Percentiles rank a stretch among this genome's conserved stretches.
These are phyloP conservation scores for Adansonia grandidieri DNA, from an alignment of 441 rosid species.

Conservation along the genomic window DNA sequence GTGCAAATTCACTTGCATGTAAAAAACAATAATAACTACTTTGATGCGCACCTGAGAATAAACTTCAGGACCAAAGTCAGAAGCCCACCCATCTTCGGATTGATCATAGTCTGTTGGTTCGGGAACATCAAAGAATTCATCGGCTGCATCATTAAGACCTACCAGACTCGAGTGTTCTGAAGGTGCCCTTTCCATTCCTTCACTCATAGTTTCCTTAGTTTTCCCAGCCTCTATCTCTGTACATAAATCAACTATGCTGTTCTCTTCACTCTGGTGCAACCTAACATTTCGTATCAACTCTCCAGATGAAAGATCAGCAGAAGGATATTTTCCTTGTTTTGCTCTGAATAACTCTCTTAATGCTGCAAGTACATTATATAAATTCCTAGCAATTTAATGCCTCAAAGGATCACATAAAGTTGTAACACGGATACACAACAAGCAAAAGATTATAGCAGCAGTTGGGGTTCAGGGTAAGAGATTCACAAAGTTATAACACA, in stretches of 20 bases:
- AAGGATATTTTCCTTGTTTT: slow-evolving; percentile 61
- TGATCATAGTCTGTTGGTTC: slow-evolving; percentile 75
- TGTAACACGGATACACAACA: slow-evolving; percentile 14
- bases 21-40: slow-evolving; percentile 18
- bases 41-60: slow-evolving; percentile 61
- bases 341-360: slow-evolving; percentile 79
- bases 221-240: slow-evolving; percentile 43
- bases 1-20: slow-evolving; percentile 20
- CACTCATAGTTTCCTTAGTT: slow-evolving; percentile 47
- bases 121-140: slow-evolving; percentile 93
- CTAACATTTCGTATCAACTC: slow-evolving; percentile 56
- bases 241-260: slow-evolving; percentile 38
- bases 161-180: slow-evolving; percentile 86
- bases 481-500: slow-evolving; percentile 5
- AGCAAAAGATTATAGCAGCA: slow-evolving; percentile 19
- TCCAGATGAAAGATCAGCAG: slow-evolving; percentile 68
- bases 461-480: slow-evolving; percentile 17
- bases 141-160: slow-evolving; percentile 77
- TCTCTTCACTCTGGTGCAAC: slow-evolving; percentile 50
- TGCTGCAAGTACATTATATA: slow-evolving; percentile 54
- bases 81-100: slow-evolving; percentile 67
- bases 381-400: slow-evolving; percentile 15
- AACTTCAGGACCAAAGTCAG: slow-evolving; percentile 66
- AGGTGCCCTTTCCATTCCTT: slow-evolving; percentile 64
- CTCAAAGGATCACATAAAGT: slow-evolving; percentile 9